Percentiles rank a stretch among this genome's conserved stretches.
Evolutionary conservation across 108 stramenopile species (phyloP).

Genomic region (Cyclotella baltica): DNA sequence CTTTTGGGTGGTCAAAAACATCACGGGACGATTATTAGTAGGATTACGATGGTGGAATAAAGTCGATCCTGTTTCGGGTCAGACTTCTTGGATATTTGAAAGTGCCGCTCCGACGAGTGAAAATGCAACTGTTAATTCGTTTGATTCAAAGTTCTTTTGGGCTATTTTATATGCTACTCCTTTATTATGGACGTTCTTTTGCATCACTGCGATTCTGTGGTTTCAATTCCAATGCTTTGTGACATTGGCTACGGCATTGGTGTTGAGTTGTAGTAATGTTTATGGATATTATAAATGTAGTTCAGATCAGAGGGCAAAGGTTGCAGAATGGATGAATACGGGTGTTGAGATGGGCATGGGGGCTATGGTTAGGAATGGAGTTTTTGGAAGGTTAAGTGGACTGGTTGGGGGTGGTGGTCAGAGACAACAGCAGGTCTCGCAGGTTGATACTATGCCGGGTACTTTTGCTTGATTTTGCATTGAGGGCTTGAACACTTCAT

Average conservation of each 20-base stretch:
- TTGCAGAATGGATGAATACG: conserved; percentile 73
- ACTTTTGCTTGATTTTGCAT: conserved; percentile 25
- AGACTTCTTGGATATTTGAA: conserved; percentile 95
- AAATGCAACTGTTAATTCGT: conserved; percentile 32
- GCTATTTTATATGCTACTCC: conserved; percentile 90
- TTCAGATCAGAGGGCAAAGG: conserved; percentile 81
- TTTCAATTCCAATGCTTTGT: conserved; percentile 90
- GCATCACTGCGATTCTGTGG: conserved; percentile 79
- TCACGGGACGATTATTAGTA: conserved; percentile 89
- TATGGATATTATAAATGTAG: conserved; percentile 97
- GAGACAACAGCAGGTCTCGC: conserved; percentile 18
- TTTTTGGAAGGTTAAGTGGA: conserved; percentile 6
- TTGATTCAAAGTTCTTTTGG: conserved; percentile 95
- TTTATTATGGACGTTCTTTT: conserved; percentile 72
- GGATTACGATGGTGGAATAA: conserved; percentile 98
- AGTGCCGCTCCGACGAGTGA: conserved; percentile 48
- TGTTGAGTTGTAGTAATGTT: conserved; percentile 88
- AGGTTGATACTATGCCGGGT: conserved; percentile 27
- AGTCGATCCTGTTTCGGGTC: conserved; percentile 73
- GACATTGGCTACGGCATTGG: conserved; percentile 82
- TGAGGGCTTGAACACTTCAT: neutral
- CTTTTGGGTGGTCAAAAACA: conserved; percentile 97
- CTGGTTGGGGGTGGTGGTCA: neutral
- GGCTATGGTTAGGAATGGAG: conserved; percentile 56
- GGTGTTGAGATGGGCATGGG: conserved; percentile 76